Percentiles rank a stretch among this genome's conserved stretches.
These are phyloP conservation scores for Tricholoma sp. DNA, from an alignment of 768 basidiomycete species.

Conservation along the genomic window DNA sequence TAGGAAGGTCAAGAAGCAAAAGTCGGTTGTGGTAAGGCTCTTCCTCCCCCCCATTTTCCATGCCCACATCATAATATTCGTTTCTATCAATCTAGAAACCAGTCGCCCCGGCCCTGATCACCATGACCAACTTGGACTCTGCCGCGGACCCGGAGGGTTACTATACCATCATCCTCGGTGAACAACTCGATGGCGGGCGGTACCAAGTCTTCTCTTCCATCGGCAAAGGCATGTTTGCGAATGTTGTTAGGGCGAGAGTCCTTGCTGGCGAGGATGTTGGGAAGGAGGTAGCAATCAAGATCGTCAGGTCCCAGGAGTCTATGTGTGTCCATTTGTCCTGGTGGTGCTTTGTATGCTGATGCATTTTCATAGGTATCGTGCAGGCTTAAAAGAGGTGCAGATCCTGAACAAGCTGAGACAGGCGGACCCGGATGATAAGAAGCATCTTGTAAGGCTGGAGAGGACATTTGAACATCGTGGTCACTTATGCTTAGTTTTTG, in stretches of 20 bases:
- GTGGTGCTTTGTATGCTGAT: slow-evolving; percentile 1
- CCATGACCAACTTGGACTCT: slow-evolving; percentile 71
- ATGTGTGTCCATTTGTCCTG: slow-evolving; percentile 58
- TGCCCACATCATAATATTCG: neutral
- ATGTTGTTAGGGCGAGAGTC: slow-evolving; percentile 87
- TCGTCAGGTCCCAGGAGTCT: slow-evolving; percentile 90
- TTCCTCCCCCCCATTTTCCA: neutral
- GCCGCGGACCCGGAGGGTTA: slow-evolving; percentile 95
- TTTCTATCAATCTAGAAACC: slow-evolving; percentile 32
- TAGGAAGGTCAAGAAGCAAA: slow-evolving; percentile 62
- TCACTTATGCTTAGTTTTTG: slow-evolving; percentile 94
- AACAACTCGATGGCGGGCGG: slow-evolving; percentile 84
- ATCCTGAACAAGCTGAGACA: slow-evolving; percentile 84
- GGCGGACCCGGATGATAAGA: slow-evolving; percentile 95
- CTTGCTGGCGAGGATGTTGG: slow-evolving; percentile 55
- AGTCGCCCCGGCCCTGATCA: slow-evolving; percentile 58
- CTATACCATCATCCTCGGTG: slow-evolving; percentile 90
- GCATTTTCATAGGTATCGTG: slow-evolving; percentile 68
- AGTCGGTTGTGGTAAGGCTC: slow-evolving; percentile 47
- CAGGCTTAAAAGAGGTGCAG: slow-evolving; percentile 87
- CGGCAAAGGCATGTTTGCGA: slow-evolving; percentile 99
- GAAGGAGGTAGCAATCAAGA: slow-evolving; percentile 94
- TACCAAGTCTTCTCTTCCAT: slow-evolving; percentile 94
- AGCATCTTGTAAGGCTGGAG: slow-evolving; percentile 90
- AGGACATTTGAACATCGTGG: slow-evolving; percentile 96